phyloP scores from a whole-genome alignment of 768 basidiomycete genomes.

The Psilocybe cyanescens region DNA sequence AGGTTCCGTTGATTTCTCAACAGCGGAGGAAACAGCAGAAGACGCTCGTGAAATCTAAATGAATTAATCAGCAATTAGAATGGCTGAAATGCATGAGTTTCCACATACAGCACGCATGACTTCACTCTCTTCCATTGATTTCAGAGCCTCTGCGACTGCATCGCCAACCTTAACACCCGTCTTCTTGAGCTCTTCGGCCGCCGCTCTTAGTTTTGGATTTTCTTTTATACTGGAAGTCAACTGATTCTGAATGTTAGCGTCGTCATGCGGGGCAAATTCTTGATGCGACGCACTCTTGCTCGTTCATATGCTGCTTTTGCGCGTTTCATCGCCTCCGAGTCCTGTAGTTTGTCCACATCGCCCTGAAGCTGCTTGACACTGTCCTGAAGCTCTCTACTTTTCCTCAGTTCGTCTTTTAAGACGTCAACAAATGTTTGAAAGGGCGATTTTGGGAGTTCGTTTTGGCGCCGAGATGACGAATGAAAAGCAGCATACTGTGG shows the following conservation, averaged over 20 bases:
- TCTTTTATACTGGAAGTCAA: slow-evolving; percentile 94
- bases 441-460: slow-evolving; percentile 85
- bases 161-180: slow-evolving; percentile 92
- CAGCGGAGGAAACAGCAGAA: slow-evolving; percentile 82
- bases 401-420: slow-evolving; percentile 87
- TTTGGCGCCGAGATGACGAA: slow-evolving; percentile 60
- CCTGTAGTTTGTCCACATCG: slow-evolving; percentile 96
- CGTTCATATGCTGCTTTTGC: slow-evolving; percentile 93
- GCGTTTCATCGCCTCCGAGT: slow-evolving; percentile 93
- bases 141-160: slow-evolving; percentile 90
- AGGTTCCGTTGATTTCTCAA: slow-evolving; percentile 92
- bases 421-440: slow-evolving; percentile 97
- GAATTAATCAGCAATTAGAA: not conserved
- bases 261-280: not conserved
- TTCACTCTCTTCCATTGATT: slow-evolving; percentile 94
- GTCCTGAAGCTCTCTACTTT: slow-evolving; percentile 94
- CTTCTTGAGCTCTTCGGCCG: slow-evolving; percentile 90
- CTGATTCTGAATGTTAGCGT: slow-evolving; percentile 40
- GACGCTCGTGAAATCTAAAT: slow-evolving; percentile 83
- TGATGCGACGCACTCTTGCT: slow-evolving; percentile 72
- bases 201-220: slow-evolving; percentile 89
- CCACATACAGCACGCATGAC: slow-evolving; percentile 80
- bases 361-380: slow-evolving; percentile 98
- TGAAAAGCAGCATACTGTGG: slow-evolving; percentile 55
- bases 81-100: not conserved